Percentiles rank a stretch among this genome's conserved stretches.
These are phyloP conservation scores for Cryptococcus sp. DNA, from an alignment of 1,284 basidiomycete genomes.

Conservation along the genomic window DNA sequence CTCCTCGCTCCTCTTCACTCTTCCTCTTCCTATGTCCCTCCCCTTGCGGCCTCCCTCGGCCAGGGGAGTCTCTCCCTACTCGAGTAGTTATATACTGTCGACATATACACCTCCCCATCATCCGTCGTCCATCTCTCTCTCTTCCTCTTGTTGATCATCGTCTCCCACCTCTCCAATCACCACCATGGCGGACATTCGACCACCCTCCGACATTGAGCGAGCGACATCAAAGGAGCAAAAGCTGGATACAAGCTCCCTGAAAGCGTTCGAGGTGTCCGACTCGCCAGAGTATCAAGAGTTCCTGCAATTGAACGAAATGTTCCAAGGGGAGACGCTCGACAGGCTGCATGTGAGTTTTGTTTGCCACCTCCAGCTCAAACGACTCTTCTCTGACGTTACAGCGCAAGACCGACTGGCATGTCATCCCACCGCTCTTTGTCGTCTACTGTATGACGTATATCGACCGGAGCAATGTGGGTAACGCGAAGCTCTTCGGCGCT, in stretches of 20 bases:
- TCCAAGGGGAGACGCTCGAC: neutral
- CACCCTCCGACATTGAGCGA: neutral
- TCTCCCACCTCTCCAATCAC: too few relatives aligned
- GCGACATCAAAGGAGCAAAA: neutral
- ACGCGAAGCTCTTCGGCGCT: slow-evolving; percentile 22
- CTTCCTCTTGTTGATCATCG: too few relatives aligned
- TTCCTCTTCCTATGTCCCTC: too few relatives aligned
- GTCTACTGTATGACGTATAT: slow-evolving; percentile 19
- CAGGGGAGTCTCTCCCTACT: too few relatives aligned
- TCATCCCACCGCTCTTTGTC: slow-evolving; percentile 17
- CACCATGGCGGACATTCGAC: too few relatives aligned
- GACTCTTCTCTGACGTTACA: neutral
- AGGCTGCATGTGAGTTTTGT: neutral
- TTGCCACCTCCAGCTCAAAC: neutral
- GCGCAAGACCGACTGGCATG: slow-evolving; percentile 19
- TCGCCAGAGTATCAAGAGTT: neutral
- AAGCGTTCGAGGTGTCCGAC: neutral
- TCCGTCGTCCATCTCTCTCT: too few relatives aligned
- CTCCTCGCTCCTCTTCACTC: too few relatives aligned
- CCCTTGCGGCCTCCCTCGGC: too few relatives aligned
- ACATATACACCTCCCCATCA: too few relatives aligned
- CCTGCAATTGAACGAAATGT: neutral
- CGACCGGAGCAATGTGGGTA: slow-evolving; percentile 19
- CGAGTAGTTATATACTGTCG: too few relatives aligned
- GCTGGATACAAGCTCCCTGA: neutral